phyloP scores from a whole-genome alignment of 2,329 filamentous ascomycete species.

The Sclerotinia sclerotiorum region DNA sequence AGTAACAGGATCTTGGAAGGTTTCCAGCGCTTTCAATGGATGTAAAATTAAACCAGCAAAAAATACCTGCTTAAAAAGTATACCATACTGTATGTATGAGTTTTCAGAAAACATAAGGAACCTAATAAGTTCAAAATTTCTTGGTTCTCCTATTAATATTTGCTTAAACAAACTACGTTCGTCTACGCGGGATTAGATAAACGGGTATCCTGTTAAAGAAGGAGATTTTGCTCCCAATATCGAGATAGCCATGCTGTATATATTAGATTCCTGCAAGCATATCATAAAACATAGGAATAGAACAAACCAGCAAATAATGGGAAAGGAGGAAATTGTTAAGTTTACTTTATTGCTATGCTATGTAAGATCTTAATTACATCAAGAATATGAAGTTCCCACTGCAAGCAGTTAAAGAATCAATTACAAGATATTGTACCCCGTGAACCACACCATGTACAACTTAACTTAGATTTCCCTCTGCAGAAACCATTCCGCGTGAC shows the following conservation, averaged over 20 bases:
- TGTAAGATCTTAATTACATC: not conserved
- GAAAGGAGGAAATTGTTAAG: not conserved
- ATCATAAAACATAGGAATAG: not conserved
- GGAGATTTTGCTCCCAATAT: not conserved
- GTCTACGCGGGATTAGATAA: no score
- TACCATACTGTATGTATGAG: not conserved
- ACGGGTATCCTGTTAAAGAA: not conserved
- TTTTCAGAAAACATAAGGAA: not conserved
- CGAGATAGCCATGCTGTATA: no score
- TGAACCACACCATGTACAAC: not conserved
- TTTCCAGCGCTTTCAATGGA: no score
- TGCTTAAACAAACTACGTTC: not conserved
- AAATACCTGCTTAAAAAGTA: no score
- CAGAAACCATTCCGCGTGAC: no score
- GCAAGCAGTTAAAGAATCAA: not conserved
- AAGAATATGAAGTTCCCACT: not conserved
- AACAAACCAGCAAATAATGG: not conserved
- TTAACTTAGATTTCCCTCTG: no score
- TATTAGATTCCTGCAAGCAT: not conserved
- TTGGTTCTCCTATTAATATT: no score
- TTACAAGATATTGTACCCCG: not conserved
- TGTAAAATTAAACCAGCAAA: not conserved
- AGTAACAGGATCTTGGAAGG: no score
- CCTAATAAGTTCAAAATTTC: not conserved
- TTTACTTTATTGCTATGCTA: conserved; percentile 7